Evolutionary conservation across 1,284 basidiomycete species (phyloP), one percentile per base, ranked within the genome.

Genomic region (Volvariella surrecta): DNA sequence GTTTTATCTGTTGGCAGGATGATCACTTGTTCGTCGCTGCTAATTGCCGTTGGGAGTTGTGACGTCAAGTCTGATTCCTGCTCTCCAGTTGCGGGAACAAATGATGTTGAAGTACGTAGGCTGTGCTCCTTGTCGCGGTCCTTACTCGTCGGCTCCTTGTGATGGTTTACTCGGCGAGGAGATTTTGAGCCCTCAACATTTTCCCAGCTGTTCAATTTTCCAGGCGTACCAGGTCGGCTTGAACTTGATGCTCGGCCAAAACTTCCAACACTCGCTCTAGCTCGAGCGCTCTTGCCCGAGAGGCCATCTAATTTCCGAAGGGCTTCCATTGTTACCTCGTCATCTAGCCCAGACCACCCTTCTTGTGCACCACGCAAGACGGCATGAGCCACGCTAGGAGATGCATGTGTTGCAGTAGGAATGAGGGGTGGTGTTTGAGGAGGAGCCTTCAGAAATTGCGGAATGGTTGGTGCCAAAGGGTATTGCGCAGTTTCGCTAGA

Each of bases 221-320:
- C 66, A 16, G 88, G 89, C 1, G 86, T 89, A 2, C 73, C 74
- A 28, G 89, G 85, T 37, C 87, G 79, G 58, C 86, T 89, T 32
- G 76, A 68, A 54, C 75, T 74, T 7, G 72, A 72, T 35, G 73
- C 64, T 35, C 76, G 71, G 48, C 76, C 76, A 48, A 83, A 71
- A 48, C 79, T 78, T 37, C 76, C 69, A 42, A 85, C 64, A 53
- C 83, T 84, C 6, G 82, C 78, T 47, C 78, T 71, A 11, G 74
- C 72, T 43, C 75, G 74, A 15, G 81, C 76, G 32, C 73, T 81
- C 52, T 88, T 90, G 4, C 78, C 80, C 2, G 81, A 79, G 10
- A 98, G 62, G 1, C 95, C 95, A 55, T 99, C 96, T 18, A 99
- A 67, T 63, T 96, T 96, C 44, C 94, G 79, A 40, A 99, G 71